These are phyloP conservation scores for Fusarium sarcochroum DNA, from an alignment of 2,329 filamentous ascomycete genomes.

Conservation along the genomic window DNA sequence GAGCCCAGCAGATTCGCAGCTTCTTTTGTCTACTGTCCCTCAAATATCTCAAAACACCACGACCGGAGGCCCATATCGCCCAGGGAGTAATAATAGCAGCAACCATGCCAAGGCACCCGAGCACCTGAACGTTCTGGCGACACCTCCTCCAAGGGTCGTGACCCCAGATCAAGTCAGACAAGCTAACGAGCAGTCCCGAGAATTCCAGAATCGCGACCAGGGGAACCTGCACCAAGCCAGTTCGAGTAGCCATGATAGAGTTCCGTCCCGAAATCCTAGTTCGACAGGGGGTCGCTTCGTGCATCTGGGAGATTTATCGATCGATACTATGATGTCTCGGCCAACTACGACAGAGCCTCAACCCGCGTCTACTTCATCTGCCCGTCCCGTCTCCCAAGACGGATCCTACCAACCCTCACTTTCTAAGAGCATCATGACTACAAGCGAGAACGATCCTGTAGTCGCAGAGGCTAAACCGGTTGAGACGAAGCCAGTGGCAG, in stretches of 20 bases:
- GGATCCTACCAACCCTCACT: slow-evolving; percentile 27
- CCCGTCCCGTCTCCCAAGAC: slow-evolving; percentile 22
- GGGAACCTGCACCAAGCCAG: not conserved
- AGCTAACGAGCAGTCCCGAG: slow-evolving; percentile 37
- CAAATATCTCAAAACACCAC: slow-evolving; percentile 17
- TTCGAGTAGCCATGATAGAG: slow-evolving; percentile 9
- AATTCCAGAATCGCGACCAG: slow-evolving; percentile 27
- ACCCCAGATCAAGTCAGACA: slow-evolving; percentile 43
- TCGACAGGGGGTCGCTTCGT: slow-evolving; percentile 42
- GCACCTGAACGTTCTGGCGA: slow-evolving; percentile 44
- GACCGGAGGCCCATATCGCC: slow-evolving; percentile 6
- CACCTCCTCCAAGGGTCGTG: slow-evolving; percentile 39
- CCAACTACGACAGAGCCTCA: slow-evolving; percentile 7
- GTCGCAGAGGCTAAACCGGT: slow-evolving; percentile 28
- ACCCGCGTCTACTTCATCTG: slow-evolving; percentile 16
- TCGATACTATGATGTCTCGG: slow-evolving; percentile 49
- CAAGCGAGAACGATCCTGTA: slow-evolving; percentile 36
- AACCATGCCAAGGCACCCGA: slow-evolving; percentile 33
- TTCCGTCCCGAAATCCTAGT: slow-evolving; percentile 49
- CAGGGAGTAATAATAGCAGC: slow-evolving; percentile 29
- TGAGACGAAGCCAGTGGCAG: slow-evolving; percentile 24
- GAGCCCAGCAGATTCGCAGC: slow-evolving; percentile 25
- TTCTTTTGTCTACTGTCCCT: slow-evolving; percentile 15
- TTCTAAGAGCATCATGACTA: slow-evolving; percentile 41
- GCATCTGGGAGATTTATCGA: slow-evolving; percentile 41